Conservation (phyloP, 192 early-diverging fungal genomes). For the Linderina pennispora region DNA sequence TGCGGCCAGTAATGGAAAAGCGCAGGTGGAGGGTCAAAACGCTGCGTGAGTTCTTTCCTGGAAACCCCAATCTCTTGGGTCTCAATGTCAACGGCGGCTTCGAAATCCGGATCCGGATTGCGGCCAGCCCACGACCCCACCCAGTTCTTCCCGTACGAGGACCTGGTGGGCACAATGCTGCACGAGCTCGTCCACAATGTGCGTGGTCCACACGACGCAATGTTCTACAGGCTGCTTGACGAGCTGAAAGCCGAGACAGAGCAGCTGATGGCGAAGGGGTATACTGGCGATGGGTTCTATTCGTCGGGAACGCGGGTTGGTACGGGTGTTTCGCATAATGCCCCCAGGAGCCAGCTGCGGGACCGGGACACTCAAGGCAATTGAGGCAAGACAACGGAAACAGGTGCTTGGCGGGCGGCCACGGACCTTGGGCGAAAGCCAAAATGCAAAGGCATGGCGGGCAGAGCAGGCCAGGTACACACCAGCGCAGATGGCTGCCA, state of each 20-base stretch:
- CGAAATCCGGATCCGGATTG: conserved; percentile 37
- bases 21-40: conserved; percentile 25
- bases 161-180: conserved; percentile 40
- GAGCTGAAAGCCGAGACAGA: conserved; percentile 23
- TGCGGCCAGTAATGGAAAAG: conserved; percentile 31
- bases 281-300: conserved; percentile 37
- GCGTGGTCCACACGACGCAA: conserved; percentile 24
- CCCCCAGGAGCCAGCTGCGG: conserved; percentile 12
- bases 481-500: conserved; percentile 36
- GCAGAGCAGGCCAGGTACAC: conserved; percentile 3
- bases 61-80: conserved; percentile 19
- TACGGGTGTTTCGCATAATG: conserved; percentile 11
- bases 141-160: conserved; percentile 22
- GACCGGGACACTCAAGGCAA: conserved; percentile 7
- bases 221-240: conserved; percentile 30
- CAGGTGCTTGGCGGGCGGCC: conserved; percentile 7
- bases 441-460: neutral
- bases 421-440: too few species aligned
- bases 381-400: conserved; percentile 7
- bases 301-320: conserved; percentile 21
- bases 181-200: conserved; percentile 44
- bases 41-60: conserved; percentile 33
- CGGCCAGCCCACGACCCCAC: conserved; percentile 12
- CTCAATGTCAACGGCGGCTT: conserved; percentile 33
- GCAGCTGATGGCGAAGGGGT: conserved; percentile 21